phyloP scores from a whole-genome alignment of 305 asterid genomes.

The Fraxinus sp. region DNA sequence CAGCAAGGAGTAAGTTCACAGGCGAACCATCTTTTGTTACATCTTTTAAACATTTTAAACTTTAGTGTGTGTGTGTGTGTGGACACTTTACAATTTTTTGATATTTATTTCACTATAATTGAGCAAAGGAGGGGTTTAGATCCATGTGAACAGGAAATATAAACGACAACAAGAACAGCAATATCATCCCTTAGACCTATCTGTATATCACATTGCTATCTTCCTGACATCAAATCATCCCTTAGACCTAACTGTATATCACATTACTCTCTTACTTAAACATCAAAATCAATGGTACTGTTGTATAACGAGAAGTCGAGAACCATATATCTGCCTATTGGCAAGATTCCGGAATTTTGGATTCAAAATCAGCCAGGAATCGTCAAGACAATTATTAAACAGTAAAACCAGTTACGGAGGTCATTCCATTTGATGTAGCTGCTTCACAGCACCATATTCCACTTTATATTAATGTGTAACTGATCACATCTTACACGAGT shows the following conservation, averaged over 20 bases:
- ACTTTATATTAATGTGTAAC: not conserved
- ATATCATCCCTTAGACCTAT: not conserved
- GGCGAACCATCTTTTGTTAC: not conserved
- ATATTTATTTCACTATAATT: not conserved
- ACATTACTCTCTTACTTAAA: not conserved
- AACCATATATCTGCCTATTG: not conserved
- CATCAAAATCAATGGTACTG: not conserved
- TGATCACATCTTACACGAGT: not conserved
- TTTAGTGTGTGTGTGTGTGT: not conserved
- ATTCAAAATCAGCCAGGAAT: not conserved
- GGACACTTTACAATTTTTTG: not conserved
- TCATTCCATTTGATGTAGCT: not conserved
- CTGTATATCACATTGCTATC: not conserved
- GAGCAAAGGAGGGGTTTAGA: not conserved
- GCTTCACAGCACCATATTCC: not conserved
- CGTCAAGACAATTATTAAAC: not conserved
- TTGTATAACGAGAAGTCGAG: not conserved
- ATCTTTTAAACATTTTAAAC: not conserved
- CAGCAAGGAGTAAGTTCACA: not conserved
- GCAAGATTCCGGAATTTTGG: not conserved
- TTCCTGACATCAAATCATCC: not conserved
- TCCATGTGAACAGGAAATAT: not conserved
- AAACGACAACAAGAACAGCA: not conserved
- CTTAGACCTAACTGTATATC: not conserved
- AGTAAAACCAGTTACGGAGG: not conserved